These are phyloP conservation scores for Rhizopogon vesiculosus DNA, from an alignment of 768 basidiomycete genomes.

Conservation along the genomic window DNA sequence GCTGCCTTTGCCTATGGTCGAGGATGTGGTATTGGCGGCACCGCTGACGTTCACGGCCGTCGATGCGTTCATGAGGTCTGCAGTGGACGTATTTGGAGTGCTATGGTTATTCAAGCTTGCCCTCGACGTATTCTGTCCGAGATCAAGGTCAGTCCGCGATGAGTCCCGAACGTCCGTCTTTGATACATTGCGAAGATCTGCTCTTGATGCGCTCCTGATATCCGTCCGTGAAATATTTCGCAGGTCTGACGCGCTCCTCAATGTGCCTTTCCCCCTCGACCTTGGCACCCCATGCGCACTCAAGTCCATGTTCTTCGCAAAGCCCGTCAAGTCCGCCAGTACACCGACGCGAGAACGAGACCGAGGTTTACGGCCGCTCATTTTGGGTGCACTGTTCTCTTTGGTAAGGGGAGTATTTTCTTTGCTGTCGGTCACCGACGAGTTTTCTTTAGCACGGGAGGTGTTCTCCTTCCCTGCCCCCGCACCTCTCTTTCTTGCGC, in stretches of 20 bases:
- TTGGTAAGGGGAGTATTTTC: slow-evolving; percentile 24
- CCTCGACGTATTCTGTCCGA: slow-evolving; percentile 1
- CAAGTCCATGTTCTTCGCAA: slow-evolving; percentile 27
- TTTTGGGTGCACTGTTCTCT: slow-evolving; percentile 7
- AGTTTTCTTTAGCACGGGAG: slow-evolving; percentile 7
- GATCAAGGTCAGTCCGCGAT: background rate
- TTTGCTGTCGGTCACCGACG: background rate
- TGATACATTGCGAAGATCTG: background rate
- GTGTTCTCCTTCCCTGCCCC: background rate
- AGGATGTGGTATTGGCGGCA: slow-evolving; percentile 1
- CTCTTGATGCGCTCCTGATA: slow-evolving; percentile 2
- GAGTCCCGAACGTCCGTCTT: background rate
- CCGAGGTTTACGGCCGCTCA: slow-evolving; percentile 25
- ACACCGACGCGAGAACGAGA: slow-evolving; percentile 24
- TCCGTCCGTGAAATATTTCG: slow-evolving; percentile 8
- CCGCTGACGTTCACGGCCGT: slow-evolving; percentile 1
- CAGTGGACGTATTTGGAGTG: slow-evolving; percentile 5
- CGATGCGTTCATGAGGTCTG: slow-evolving; percentile 14
- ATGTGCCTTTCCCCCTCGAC: slow-evolving; percentile 20
- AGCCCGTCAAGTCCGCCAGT: slow-evolving; percentile 36
- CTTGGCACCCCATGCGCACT: slow-evolving; percentile 21
- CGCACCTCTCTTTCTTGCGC: background rate
- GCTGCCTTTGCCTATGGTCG: slow-evolving; percentile 20
- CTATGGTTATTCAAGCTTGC: slow-evolving; percentile 13
- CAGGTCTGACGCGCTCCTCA: slow-evolving; percentile 37